Evolutionary conservation across 306 rosid species (phyloP), one percentile per base, ranked within the genome.

Genomic region (Acacia confusa): DNA sequence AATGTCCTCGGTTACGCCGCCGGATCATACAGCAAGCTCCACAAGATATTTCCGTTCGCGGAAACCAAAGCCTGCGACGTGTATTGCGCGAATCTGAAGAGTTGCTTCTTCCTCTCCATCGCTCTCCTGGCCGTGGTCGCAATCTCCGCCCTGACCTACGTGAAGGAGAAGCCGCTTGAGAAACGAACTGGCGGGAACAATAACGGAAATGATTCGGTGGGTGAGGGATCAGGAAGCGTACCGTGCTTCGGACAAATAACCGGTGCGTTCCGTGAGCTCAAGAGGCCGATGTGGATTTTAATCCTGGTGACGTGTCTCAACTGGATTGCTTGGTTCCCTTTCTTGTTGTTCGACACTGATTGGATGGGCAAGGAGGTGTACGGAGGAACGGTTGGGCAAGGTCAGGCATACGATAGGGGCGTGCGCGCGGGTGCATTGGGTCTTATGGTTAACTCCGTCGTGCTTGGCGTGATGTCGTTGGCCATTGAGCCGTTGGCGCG

Each of bases 321-420:
- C 13, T 95, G 99, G 98, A 67, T 93, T 30, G 99, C 96, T 0
- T 95, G 99, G 98, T 95, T 93, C 48, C 98, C 98, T 0, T 95
- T 95, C 85, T 24, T 95, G 74, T 66, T 95, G 36, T 95, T 86
- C 73, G 98, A 95, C 81, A 95, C 99, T 0, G 99, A 95, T 64
- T 95, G 99, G 99, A 95, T 92, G 99, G 99, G 99, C 2, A 47
- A 15, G 10, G 99, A 95, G 80, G 98, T 95, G 34, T 95, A 85
- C 36, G 99, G 99, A 0, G 99, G 99, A 4, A 72, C 57, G n/a
- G 93, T 85, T 0, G 88, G 88, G 2, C n/a, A n/a, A n/a, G 90
- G 90, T 1, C 36, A 3, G 71, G 61, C 79, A 19, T 95, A 95
- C 53, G 88, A 87, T 57, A 44, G 0, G 1, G 99, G 99, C 0